Evolutionary conservation across 441 rosid genomes (phyloP).

Genomic region (Flueggea neowawraea): DNA sequence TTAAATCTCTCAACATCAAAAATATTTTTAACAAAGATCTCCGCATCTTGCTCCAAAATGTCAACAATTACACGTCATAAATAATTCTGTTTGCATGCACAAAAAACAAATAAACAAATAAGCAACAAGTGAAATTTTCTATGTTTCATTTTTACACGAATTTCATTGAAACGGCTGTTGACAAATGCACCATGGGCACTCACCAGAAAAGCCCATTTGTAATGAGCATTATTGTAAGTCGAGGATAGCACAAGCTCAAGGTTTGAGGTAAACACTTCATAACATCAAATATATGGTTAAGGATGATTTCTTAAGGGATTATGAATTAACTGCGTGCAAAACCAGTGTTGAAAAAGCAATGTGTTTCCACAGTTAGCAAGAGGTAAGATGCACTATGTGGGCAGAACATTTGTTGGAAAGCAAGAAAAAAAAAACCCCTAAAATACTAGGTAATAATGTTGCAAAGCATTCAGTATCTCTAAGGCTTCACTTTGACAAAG

Average conservation of each 20-base stretch:
- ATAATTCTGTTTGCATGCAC: too few relatives aligned
- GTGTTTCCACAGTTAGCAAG: too few relatives aligned
- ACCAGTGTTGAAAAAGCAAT: background rate
- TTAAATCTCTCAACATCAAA: too few relatives aligned
- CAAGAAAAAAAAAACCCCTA: background rate
- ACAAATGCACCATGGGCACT: too few relatives aligned
- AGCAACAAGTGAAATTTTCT: too few relatives aligned
- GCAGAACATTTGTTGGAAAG: background rate
- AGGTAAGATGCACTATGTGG: background rate
- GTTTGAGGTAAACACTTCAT: background rate
- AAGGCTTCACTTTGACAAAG: slow-evolving; percentile 49
- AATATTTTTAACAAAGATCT: too few relatives aligned
- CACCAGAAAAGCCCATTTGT: background rate
- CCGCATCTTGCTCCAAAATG: too few relatives aligned
- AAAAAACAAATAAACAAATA: too few relatives aligned
- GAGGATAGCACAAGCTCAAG: slow-evolving; percentile 1
- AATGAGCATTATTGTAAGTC: background rate
- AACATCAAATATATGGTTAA: too few relatives aligned
- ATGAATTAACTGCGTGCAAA: background rate
- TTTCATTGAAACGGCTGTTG: too few relatives aligned
- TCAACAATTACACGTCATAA: too few relatives aligned
- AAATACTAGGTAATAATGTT: slow-evolving; percentile 26
- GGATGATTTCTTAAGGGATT: background rate
- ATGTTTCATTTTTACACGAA: too few relatives aligned
- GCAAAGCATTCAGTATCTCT: slow-evolving; percentile 46